Conservation (phyloP, 73 alveolate genomes). For the Durusdinium trenchii region DNA sequence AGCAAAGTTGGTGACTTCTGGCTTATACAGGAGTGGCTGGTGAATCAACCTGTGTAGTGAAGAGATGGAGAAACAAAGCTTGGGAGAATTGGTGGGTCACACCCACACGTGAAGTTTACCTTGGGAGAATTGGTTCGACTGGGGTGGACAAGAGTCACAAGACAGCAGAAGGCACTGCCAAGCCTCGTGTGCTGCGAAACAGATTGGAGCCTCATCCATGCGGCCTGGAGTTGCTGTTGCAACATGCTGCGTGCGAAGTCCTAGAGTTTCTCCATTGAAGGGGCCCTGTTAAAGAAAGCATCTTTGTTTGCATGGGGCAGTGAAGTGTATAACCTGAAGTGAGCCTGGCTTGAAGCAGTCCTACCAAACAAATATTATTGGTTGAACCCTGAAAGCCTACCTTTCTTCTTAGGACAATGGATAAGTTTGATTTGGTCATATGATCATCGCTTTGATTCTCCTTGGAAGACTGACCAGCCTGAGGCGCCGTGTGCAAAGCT, state of each 20-base stretch:
- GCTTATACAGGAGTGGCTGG: neutral
- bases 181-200: neutral
- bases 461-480: neutral
- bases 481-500: conserved; percentile 63
- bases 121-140: too few species aligned
- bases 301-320: neutral
- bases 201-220: conserved; percentile 31
- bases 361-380: too few species aligned
- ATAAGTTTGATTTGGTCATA: neutral
- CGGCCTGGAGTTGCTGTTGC: conserved; percentile 43
- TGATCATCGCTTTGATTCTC: neutral
- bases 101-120: too few species aligned
- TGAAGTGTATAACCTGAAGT: neutral
- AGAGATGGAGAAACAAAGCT: neutral
- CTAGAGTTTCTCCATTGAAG: neutral
- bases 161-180: neutral
- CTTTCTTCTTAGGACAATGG: neutral
- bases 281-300: too few species aligned
- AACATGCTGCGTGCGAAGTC: neutral
- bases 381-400: neutral
- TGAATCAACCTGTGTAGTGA: neutral
- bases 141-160: neutral
- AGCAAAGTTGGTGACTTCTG: neutral
- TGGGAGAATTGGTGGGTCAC: neutral
- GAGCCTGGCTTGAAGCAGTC: too few species aligned